Evolutionary conservation across 371 early-diverging fungal species (phyloP).

Genomic region (Saksenaea oblongispora): DNA sequence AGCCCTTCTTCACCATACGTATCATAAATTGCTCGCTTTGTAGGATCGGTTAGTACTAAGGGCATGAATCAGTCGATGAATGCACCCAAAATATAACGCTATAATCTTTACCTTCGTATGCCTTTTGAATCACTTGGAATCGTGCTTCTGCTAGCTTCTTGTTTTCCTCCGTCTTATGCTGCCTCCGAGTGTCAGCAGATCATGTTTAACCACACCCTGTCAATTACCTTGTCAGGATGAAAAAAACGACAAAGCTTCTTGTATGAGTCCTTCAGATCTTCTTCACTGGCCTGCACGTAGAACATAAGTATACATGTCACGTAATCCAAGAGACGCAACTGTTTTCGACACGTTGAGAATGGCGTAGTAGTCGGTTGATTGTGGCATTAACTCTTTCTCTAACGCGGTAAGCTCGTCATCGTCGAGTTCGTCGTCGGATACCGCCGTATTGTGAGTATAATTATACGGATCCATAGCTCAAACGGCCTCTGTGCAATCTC

Average conservation of each 20-base stretch:
- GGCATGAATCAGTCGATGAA: not conserved
- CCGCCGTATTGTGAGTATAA: conserved; percentile 28
- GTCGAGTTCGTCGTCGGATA: conserved; percentile 40
- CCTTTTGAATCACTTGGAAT: conserved; percentile 84
- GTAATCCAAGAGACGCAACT: conserved; percentile 41
- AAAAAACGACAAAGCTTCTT: conserved; percentile 80
- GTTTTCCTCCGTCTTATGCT: conserved; percentile 24
- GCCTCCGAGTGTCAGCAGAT: not conserved
- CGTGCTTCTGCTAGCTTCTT: conserved; percentile 68
- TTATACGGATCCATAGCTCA: conserved; percentile 60
- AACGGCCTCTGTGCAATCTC: not conserved
- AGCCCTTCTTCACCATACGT: conserved; percentile 89
- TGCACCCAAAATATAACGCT: not conserved
- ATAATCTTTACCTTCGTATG: conserved; percentile 79
- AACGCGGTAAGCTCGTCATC: conserved; percentile 50
- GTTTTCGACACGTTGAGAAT: conserved; percentile 79
- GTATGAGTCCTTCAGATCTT: conserved; percentile 86
- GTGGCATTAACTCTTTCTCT: conserved; percentile 49
- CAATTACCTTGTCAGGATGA: conserved; percentile 81
- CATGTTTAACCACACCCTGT: not conserved
- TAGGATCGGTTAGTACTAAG: conserved; percentile 79
- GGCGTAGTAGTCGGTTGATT: conserved; percentile 76
- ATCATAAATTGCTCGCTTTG: conserved; percentile 88
- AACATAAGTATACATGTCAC: not conserved
- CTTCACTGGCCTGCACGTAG: conserved; percentile 70